These are phyloP conservation scores for Mortierella sp. DNA, from an alignment of 371 early-diverging fungal species.

Conservation along the genomic window DNA sequence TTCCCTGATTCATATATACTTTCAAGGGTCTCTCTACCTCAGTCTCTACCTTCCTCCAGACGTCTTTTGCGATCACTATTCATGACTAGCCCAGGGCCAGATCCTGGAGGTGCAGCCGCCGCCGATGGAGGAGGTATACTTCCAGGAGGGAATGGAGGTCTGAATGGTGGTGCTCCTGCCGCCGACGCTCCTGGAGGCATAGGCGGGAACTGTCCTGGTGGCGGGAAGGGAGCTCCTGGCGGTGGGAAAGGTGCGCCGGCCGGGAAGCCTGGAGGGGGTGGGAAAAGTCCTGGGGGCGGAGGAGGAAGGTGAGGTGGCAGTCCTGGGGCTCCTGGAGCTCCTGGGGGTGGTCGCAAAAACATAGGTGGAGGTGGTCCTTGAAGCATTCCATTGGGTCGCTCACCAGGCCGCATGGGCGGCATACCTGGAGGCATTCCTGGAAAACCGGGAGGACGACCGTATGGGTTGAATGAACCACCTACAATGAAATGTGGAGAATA, in stretches of 20 bases:
- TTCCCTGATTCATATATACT: no score
- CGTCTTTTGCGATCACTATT: conserved; percentile 47
- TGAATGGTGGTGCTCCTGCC: conserved; percentile 10
- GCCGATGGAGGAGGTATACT: conserved; percentile 42
- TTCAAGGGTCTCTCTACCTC: no score
- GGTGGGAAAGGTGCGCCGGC: conserved; percentile 39
- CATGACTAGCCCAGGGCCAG: conserved; percentile 34
- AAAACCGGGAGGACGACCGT: conserved; percentile 62
- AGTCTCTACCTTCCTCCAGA: conserved; percentile 36
- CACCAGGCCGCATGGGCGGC: conserved; percentile 44
- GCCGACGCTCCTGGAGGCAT: conserved; percentile 26
- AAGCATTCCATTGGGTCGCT: conserved; percentile 24
- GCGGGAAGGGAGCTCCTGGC: conserved; percentile 30
- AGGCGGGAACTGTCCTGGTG: conserved; percentile 23
- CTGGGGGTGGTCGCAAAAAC: conserved; percentile 43
- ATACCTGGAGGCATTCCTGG: conserved; percentile 63
- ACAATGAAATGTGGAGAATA: background rate
- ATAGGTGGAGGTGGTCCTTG: conserved; percentile 37
- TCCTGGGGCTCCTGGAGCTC: conserved; percentile 22
- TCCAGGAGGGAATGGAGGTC: conserved; percentile 24
- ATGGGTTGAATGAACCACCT: conserved; percentile 55
- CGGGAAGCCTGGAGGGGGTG: conserved; percentile 46
- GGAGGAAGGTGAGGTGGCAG: conserved; percentile 17
- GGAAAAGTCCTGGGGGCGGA: conserved; percentile 46
- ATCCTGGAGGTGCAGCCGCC: conserved; percentile 8